A percentile compares a stretch with the other conserved stretches of the same genome.
Evolutionary conservation across 768 basidiomycete genomes (phyloP).

Genomic region (Naganishia vishniacii): DNA sequence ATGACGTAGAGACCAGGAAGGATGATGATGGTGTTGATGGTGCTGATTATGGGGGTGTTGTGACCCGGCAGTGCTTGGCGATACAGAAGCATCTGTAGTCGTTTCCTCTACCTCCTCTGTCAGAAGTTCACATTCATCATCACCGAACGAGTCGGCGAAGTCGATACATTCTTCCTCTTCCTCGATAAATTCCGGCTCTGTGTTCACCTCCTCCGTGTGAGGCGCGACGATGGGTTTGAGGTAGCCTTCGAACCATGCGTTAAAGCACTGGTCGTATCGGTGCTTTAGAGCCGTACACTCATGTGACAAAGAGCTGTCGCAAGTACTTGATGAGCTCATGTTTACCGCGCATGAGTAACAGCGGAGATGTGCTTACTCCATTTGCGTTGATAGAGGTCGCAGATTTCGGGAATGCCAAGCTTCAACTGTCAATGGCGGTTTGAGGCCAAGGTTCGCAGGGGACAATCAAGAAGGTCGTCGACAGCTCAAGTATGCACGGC

Average conservation of each 20-base stretch:
- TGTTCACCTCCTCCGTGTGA: not conserved
- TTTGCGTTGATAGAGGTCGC: not conserved
- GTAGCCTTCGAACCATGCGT: conserved; percentile 96
- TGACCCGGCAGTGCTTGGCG: not conserved
- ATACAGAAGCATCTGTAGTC: not conserved
- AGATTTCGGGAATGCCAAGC: no score
- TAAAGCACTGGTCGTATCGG: conserved; percentile 89
- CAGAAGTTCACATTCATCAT: conserved; percentile 10
- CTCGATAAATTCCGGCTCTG: conserved; percentile 19
- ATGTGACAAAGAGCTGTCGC: conserved; percentile 60
- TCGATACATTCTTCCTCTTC: conserved; percentile 19
- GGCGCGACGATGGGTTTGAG: conserved; percentile 60
- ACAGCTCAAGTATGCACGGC: no score
- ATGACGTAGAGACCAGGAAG: conserved; percentile 18
- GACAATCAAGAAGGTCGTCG: no score
- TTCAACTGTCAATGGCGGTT: no score
- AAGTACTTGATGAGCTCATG: not conserved
- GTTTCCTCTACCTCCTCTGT: not conserved
- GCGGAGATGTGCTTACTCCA: conserved; percentile 15
- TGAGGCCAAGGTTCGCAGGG: no score
- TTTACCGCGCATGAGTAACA: no score
- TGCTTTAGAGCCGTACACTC: conserved; percentile 87
- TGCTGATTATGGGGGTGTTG: not conserved
- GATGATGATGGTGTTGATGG: not conserved
- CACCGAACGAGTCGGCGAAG: conserved; percentile 6